These are phyloP conservation scores for Russula griseocarnosa DNA, from an alignment of 768 basidiomycete species.

Conservation along the genomic window DNA sequence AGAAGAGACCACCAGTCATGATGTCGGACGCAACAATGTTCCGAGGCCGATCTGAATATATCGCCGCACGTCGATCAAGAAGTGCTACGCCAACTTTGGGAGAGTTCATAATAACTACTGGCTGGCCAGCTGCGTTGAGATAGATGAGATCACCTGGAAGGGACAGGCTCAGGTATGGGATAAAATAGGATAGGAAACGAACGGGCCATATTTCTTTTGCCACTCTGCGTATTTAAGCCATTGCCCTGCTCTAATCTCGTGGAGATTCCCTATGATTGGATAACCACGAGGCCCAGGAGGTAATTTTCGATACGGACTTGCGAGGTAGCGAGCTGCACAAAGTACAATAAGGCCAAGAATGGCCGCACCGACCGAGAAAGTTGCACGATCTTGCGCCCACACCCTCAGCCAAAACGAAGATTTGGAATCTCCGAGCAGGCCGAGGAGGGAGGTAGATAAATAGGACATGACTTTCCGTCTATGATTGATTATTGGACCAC, in stretches of 20 bases:
- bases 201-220: constrained; percentile 17
- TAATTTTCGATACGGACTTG: constrained; percentile 16
- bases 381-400: not conserved
- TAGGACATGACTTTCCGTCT: not conserved
- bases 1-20: not conserved
- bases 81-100: not conserved
- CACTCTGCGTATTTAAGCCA: constrained; percentile 17
- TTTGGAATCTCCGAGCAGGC: not conserved
- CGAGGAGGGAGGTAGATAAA: not conserved
- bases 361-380: not conserved
- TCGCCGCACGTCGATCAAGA: not conserved
- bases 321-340: not conserved
- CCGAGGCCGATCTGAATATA: not conserved
- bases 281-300: constrained; percentile 13
- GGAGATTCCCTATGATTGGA: constrained; percentile 13
- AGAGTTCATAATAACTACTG: not conserved
- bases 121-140: constrained; percentile 1
- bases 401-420: not conserved
- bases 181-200: not conserved
- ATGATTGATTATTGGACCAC: not conserved
- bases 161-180: not conserved
- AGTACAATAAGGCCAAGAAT: not conserved
- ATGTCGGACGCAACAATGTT: not conserved
- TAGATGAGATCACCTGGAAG: not conserved
- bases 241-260: not conserved